A percentile compares a stretch with the other conserved stretches of the same genome.
Evolutionary conservation across 2,329 filamentous ascomycete genomes (phyloP).

Genomic region (Ascochyta viciae-villosae): DNA sequence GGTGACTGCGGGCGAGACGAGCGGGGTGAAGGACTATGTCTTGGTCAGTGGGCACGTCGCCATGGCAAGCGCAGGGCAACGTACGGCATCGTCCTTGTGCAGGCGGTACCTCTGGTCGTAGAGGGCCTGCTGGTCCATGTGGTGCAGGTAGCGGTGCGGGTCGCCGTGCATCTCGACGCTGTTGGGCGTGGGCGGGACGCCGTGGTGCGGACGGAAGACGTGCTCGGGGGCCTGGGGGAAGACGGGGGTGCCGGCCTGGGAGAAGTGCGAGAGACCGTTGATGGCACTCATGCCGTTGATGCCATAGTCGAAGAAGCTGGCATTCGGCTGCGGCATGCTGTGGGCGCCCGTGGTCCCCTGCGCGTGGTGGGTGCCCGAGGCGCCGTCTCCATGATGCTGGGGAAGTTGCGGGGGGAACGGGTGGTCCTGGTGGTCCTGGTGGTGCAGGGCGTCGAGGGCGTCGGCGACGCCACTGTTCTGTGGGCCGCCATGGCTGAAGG

Average conservation of each 20-base stretch:
- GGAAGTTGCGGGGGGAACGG: constrained; percentile 37
- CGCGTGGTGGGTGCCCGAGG: constrained; percentile 23
- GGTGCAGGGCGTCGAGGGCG: constrained; percentile 43
- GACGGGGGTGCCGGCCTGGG: constrained; percentile 45
- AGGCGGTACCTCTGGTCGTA: constrained; percentile 71
- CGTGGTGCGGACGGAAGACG: constrained; percentile 60
- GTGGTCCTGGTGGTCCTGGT: constrained; percentile 42
- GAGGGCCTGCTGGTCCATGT: constrained; percentile 63
- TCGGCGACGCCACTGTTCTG: constrained; percentile 36
- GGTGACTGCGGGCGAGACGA: constrained; percentile 84
- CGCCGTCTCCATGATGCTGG: constrained; percentile 36
- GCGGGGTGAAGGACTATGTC: constrained; percentile 78
- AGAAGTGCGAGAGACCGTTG: constrained; percentile 27
- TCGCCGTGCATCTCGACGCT: constrained; percentile 76
- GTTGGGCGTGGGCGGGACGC: constrained; percentile 80
- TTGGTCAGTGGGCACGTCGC: constrained; percentile 28
- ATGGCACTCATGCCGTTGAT: constrained; percentile 31
- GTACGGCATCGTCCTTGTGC: constrained; percentile 71
- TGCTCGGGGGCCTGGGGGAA: constrained; percentile 53
- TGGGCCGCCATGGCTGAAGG: constrained; percentile 30
- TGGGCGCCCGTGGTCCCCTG: constrained; percentile 23
- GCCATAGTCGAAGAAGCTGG: constrained; percentile 46
- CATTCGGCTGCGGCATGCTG: constrained; percentile 30
- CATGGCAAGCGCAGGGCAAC: constrained; percentile 37
- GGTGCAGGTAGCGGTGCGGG: constrained; percentile 62